Percentiles rank a stretch among this genome's conserved stretches.
phyloP scores from a whole-genome alignment of 305 asterid species.

The Rubia balearica region DNA sequence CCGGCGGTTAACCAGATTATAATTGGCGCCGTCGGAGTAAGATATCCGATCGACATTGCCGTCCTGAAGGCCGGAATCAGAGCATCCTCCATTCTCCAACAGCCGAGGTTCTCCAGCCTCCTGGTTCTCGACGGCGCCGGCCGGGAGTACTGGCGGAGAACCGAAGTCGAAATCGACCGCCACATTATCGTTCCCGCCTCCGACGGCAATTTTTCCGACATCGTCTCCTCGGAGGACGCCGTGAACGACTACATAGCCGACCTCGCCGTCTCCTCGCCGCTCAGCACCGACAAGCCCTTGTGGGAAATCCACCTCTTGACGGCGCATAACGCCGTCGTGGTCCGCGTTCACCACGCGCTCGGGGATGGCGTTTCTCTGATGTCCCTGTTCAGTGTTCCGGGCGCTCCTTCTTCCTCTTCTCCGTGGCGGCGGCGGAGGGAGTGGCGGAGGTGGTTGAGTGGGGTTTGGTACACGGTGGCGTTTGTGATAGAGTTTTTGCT shows the following conservation, averaged over 20 bases:
- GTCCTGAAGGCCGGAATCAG: conserved; percentile 32
- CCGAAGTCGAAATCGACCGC: conserved; percentile 44
- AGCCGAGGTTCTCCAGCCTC: conserved; percentile 72
- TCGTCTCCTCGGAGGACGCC: conserved; percentile 48
- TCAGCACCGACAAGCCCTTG: conserved; percentile 54
- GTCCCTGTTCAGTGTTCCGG: conserved; percentile 56
- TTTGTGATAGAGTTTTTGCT: conserved; percentile 36
- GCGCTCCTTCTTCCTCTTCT: conserved; percentile 34
- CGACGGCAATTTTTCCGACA: conserved; percentile 17
- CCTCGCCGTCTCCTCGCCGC: conserved; percentile 49
- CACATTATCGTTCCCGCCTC: conserved; percentile 45
- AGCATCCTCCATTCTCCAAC: conserved; percentile 41
- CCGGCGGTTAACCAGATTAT: conserved; percentile 42
- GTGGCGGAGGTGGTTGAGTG: conserved; percentile 30
- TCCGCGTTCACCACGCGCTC: conserved; percentile 81
- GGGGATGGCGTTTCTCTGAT: conserved; percentile 82
- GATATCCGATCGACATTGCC: conserved; percentile 30
- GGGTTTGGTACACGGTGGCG: conserved; percentile 47
- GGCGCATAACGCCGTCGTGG: conserved; percentile 48
- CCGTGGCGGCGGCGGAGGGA: background rate
- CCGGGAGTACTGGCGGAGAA: conserved; percentile 58
- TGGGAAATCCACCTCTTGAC: conserved; percentile 70
- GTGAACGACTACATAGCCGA: conserved; percentile 56
- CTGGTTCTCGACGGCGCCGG: conserved; percentile 45
- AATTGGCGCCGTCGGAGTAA: conserved; percentile 29